A percentile compares a stretch with the other conserved stretches of the same genome.
Evolutionary conservation across 2,329 filamentous ascomycete genomes (phyloP).

Genomic region (Periconia digitata): DNA sequence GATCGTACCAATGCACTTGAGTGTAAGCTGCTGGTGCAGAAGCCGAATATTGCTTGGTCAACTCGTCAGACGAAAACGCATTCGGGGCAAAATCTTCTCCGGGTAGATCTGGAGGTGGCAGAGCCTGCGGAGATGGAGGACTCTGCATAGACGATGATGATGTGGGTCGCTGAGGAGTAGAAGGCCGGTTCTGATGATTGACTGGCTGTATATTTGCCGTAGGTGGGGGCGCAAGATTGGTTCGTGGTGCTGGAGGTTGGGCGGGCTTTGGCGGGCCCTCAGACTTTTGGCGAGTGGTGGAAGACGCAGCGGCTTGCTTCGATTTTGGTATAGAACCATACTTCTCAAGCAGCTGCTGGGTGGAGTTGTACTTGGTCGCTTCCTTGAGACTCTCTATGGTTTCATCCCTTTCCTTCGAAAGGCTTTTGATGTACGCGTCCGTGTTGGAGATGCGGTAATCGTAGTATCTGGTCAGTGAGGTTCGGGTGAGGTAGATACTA

Average conservation of each 20-base stretch:
- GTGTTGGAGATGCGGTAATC: slow-evolving; percentile 76
- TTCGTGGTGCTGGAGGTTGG: slow-evolving; percentile 46
- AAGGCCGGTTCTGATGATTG: slow-evolving; percentile 24
- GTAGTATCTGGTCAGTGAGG: slow-evolving; percentile 69
- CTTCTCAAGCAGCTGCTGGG: slow-evolving; percentile 88
- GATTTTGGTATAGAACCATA: slow-evolving; percentile 67
- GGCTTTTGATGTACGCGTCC: slow-evolving; percentile 68
- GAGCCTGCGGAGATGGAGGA: slow-evolving; percentile 21
- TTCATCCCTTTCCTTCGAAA: slow-evolving; percentile 76
- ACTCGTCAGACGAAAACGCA: slow-evolving; percentile 53
- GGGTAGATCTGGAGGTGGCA: slow-evolving; percentile 18
- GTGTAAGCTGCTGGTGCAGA: slow-evolving; percentile 41
- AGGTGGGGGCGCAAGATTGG: slow-evolving; percentile 60
- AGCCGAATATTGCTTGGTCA: slow-evolving; percentile 33
- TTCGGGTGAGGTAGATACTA: slow-evolving; percentile 79
- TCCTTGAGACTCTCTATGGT: slow-evolving; percentile 95
- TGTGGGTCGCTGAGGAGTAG: slow-evolving; percentile 27
- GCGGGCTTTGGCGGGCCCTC: slow-evolving; percentile 33
- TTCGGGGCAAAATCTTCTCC: slow-evolving; percentile 74
- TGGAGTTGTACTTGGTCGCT: slow-evolving; percentile 95
- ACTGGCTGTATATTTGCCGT: slow-evolving; percentile 64
- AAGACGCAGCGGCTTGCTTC: slow-evolving; percentile 43
- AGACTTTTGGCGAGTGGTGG: slow-evolving; percentile 27
- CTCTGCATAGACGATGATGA: slow-evolving; percentile 22
- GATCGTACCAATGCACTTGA: slow-evolving; percentile 85